Base-by-base conservation (phyloP, 192 early-diverging fungal genomes). In the Coemansia sp. region DNA sequence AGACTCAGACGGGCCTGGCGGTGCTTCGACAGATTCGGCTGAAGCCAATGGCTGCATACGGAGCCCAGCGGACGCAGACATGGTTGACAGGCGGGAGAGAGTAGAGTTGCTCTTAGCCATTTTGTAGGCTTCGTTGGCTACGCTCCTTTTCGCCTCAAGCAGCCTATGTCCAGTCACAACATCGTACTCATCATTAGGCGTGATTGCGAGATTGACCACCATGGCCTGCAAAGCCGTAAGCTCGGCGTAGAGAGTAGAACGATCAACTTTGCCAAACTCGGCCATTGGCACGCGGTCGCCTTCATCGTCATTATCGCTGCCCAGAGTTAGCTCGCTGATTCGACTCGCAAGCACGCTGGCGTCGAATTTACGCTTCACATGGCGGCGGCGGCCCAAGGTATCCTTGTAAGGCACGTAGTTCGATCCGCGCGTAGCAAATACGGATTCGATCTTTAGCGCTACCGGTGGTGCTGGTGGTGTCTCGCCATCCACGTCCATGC, bases 161-260 rank as follows among this genome's bases (percentile, higher is more conserved):
- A 83, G 49, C 47, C 17, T 14, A 16, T 77, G 66, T 2, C 75
- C 80, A 1, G 30, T 43, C 1, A 49, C 55, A 6, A 69, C 80
- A 17, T 67, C 68, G 43, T 83, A 83, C 47, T 77, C 68, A 30
- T 69, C 44, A 23, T 66, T 52, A 10, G 80, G 80, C 6, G 80
- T 75, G 57, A 83, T 60, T 14, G 65, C 66, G 13, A 83, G 60
- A n/a, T 83, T 77, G 19, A 67, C 42, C 5, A 75, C 21, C 55
- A 70, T 69, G 8, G 80, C 66, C 60, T 72, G 75, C 67, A 76
- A 37, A 19, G 40, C 40, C 10, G 69, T 67, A 10, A 66, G 14
- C 14, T 74, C 63, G 33, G 69, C 80, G 37, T 77, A 75, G 50
- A 23, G 43, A n/a, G 23, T 28, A 2, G 37, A 28, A 6, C 44